phyloP scores from a whole-genome alignment of 2,329 filamentous ascomycete genomes.

The Thermochaetoides dissita region DNA sequence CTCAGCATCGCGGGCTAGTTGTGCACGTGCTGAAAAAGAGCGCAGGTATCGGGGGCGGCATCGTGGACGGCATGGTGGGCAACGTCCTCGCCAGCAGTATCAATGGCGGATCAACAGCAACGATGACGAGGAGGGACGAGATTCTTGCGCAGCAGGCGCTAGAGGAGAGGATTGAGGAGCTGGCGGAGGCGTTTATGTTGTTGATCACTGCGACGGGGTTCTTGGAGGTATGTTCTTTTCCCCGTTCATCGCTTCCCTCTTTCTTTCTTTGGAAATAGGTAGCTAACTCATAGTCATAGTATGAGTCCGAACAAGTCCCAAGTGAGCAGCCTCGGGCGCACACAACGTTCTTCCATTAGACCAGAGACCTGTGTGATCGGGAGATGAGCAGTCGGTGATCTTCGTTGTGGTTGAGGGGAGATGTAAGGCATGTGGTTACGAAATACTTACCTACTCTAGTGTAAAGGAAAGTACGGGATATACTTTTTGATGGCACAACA shows the following conservation, averaged over 20 bases:
- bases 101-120: not conserved
- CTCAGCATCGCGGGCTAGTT: constrained; percentile 70
- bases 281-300: constrained; percentile 6
- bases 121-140: constrained; percentile 1
- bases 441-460: too few species aligned
- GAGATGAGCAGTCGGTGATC: too few species aligned
- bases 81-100: not conserved
- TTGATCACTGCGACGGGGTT: constrained; percentile 74
- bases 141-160: constrained; percentile 22
- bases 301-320: constrained; percentile 13
- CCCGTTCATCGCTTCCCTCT: not conserved
- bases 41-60: constrained; percentile 51
- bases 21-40: constrained; percentile 82
- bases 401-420: not conserved
- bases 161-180: constrained; percentile 53
- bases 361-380: too few species aligned
- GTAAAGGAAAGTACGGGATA: too few species aligned
- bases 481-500: too few species aligned
- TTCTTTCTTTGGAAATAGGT: not conserved
- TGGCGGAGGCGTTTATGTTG: constrained; percentile 75
- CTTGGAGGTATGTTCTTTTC: constrained; percentile 53
- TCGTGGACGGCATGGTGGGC: constrained; percentile 3
- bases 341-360: constrained; percentile 10
- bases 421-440: too few species aligned
- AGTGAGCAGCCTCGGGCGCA: constrained; percentile 10